Evolutionary conservation across 768 basidiomycete species (phyloP), one percentile per base, ranked within the genome.

Genomic region (Boletus sp.): DNA sequence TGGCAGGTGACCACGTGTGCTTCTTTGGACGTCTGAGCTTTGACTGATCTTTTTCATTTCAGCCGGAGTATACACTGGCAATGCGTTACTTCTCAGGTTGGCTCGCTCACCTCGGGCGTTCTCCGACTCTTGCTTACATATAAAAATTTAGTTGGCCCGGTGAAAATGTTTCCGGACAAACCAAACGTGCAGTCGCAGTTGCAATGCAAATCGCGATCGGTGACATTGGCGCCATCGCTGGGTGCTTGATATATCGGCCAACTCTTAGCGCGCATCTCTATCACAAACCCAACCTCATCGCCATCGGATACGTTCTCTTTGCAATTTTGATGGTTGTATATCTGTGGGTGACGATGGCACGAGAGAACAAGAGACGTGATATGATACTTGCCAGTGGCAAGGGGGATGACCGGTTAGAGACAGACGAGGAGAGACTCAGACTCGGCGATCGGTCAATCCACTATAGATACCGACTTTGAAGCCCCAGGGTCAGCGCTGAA

Each of bases 111-210:
- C 29, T 15, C 23, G 29, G 42, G 27, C 10, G 21, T 32, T 54
- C 38, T 34, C 43, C 4, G 21, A 21, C n/a, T 32, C 15, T 23
- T 15, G 11, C 29, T 45, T n/a, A 39, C 21, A 14, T 4, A 17
- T 50, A 7, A 44, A 29, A 8, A 25, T 4, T 19, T 14, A 66
- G 78, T 50, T 85, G 84, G 81, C 82, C 83, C 1, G 75, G 79
- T 17, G 84, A 86, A 66, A 85, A 85, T 57, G 82, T 87, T n/a
- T 83, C 83, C 13, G 81, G 79, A 11, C 84, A 85, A 59, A 85
- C 83, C 4, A 85, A 85, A 64, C 77, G 84, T 13, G 83, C 84
- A 0, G 75, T 83, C 2, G 81, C 80, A 1, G 75, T 83, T 4
- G 84, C 81, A 1, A 77, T 82, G 76, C 85, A 85, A 62, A 84